phyloP scores from a whole-genome alignment of 345 rosid genomes.

The Odontarrhena argentea region DNA sequence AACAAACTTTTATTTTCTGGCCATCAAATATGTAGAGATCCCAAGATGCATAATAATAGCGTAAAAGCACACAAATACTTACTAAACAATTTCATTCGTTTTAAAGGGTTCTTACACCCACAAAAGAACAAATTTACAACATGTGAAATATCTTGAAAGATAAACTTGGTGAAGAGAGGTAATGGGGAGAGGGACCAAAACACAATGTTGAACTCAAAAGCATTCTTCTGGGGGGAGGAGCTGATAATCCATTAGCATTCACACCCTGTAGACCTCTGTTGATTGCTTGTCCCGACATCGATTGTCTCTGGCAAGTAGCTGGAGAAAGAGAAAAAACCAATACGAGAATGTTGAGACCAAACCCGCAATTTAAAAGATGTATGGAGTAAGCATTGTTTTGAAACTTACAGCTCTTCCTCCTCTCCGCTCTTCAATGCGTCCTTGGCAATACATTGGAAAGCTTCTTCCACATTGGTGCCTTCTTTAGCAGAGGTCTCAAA shows the following conservation, averaged over 20 bases:
- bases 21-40: constrained; percentile 18
- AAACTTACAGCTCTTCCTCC: constrained; percentile 93
- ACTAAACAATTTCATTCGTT: constrained; percentile 10
- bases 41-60: constrained; percentile 11
- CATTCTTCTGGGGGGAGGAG: constrained; percentile 16
- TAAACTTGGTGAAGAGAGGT: constrained; percentile 27
- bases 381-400: neutral
- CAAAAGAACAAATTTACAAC: constrained; percentile 31
- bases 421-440: constrained; percentile 88
- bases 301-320: constrained; percentile 73
- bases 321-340: neutral
- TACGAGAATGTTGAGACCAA: constrained; percentile 13
- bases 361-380: neutral
- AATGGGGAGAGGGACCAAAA: constrained; percentile 8
- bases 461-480: constrained; percentile 95
- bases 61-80: neutral
- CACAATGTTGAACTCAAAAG: constrained; percentile 23
- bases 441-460: constrained; percentile 93
- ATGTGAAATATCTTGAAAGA: constrained; percentile 26
- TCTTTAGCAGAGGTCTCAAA: constrained; percentile 99
- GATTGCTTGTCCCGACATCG: constrained; percentile 57
- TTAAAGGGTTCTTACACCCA: constrained; percentile 11
- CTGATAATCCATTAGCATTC: constrained; percentile 49
- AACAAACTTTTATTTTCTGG: neutral
- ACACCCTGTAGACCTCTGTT: constrained; percentile 54